Percentiles rank a stretch among this genome's conserved stretches.
Conservation (phyloP, 164 flowering plant species). For the Malania oleifera region DNA sequence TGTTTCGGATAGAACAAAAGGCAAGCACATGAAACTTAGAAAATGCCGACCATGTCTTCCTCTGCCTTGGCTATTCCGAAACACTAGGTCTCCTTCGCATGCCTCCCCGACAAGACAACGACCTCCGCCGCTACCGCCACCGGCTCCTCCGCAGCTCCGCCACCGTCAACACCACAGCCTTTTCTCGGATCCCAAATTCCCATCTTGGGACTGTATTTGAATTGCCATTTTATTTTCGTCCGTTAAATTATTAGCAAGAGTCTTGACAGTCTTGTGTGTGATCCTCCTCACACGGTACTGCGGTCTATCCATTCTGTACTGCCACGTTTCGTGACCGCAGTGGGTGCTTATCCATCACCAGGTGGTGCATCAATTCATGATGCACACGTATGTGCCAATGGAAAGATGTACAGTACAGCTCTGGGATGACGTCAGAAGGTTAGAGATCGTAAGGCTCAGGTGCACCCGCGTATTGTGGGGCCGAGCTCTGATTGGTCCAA, state of each 20-base stretch:
- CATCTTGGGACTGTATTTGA: not conserved
- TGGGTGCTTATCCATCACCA: too few species aligned
- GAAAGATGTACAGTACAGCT: too few species aligned
- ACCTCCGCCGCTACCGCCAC: not conserved
- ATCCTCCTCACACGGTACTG: not conserved
- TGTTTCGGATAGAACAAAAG: constrained; percentile 19
- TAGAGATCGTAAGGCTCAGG: too few species aligned
- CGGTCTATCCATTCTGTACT: not conserved
- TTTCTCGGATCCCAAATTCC: constrained; percentile 1
- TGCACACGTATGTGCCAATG: too few species aligned
- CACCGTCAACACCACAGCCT: not conserved
- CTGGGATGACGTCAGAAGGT: too few species aligned
- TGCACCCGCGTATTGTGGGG: too few species aligned
- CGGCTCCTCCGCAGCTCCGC: not conserved
- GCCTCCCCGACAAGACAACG: not conserved
- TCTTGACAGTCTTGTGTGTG: not conserved
- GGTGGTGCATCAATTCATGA: too few species aligned
- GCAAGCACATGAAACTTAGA: not conserved
- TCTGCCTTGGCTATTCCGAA: constrained; percentile 3
- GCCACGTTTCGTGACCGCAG: too few species aligned
- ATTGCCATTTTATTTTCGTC: constrained; percentile 2
- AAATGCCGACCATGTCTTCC: constrained; percentile 9
- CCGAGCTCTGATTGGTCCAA: too few species aligned
- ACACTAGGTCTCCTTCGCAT: constrained; percentile 3
- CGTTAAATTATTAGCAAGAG: constrained; percentile 1